Base-by-base conservation (phyloP, 805 yeast genomes). In the Kuraishia floccosa region DNA sequence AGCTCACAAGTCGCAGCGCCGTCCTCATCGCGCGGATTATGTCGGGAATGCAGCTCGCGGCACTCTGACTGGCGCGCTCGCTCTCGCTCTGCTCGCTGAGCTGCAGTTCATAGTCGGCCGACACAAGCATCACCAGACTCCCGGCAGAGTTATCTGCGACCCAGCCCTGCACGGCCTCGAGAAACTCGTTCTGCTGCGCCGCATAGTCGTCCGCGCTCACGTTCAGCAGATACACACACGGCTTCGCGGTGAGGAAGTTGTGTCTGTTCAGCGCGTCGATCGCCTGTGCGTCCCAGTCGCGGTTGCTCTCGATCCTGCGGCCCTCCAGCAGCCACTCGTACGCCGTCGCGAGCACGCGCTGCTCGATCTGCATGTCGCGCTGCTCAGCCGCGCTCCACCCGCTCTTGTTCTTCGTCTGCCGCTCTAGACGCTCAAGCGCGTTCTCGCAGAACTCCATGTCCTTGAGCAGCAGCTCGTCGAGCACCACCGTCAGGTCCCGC, bases 181-280 rank as follows among this genome's bases (percentile, higher is more conserved):
- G 65, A 55, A 80, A 80, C 73, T 85, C 86, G 70, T 89, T 89
- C 70, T 76, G 76, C 69, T 83, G 77, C 61, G 86, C 76, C 42
- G 80, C 63, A 62, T 76, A 91, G 57, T 91, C 98, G 39, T 66
- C 72, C 67, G 86, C 95, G 38, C 85, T 78, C 51, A 85, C 70
- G 66, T 91, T 91, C 47, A 89, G 78, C 50, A 91, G 71, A 65
- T 83, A 87, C 47, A 93, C 86, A 47, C 91, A 72, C 40, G 97
- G 96, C 63, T 91, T 91, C 40, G 98, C 96, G 10, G 97, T 86
- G 49, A 91, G 69, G 49, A 91, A 69, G 46, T 72, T 71, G 81
- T 87, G 81, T 35, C 70, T 46, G 72, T 91, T 91, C 65, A 91
- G 80, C 33, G 72, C 65, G 58, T 85, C 96, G 35, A 91, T 89